These are phyloP conservation scores for Yarrowia sp. DNA, from an alignment of 805 yeast genomes.

Conservation along the genomic window DNA sequence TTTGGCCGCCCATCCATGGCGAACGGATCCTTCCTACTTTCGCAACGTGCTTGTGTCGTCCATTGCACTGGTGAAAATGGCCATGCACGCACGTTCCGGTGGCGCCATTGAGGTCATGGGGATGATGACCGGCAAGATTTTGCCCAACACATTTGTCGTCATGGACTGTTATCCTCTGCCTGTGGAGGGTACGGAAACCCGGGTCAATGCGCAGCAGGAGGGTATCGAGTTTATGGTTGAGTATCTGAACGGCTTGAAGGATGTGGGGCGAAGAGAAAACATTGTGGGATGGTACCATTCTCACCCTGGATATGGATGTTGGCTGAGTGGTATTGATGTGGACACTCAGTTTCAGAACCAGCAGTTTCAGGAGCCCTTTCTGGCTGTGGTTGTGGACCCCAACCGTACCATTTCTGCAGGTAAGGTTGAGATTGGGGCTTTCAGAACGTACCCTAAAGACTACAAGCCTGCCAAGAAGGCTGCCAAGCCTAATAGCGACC, in stretches of 20 bases:
- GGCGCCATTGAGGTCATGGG: conserved; percentile 95
- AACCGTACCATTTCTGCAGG: conserved; percentile 60
- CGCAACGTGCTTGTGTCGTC: conserved; percentile 64
- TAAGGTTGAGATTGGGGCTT: conserved; percentile 81
- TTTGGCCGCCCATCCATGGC: conserved; percentile 40
- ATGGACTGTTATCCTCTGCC: conserved; percentile 85
- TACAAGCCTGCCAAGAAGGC: conserved; percentile 30
- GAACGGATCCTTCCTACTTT: conserved; percentile 57
- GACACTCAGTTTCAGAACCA: conserved; percentile 85
- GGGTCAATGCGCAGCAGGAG: conserved; percentile 92
- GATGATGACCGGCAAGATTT: conserved; percentile 77
- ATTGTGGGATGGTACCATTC: conserved; percentile 97
- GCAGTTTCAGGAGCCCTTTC: conserved; percentile 84
- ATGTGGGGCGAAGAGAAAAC: conserved; percentile 55
- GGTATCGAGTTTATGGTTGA: conserved; percentile 94
- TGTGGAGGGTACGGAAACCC: conserved; percentile 92
- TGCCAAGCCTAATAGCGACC: conserved; percentile 29
- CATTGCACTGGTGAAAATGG: conserved; percentile 70
- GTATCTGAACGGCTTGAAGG: conserved; percentile 58
- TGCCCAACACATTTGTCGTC: conserved; percentile 49
- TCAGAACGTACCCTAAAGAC: conserved; percentile 61
- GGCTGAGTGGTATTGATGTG: conserved; percentile 92
- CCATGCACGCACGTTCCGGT: conserved; percentile 75
- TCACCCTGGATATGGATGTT: conserved; percentile 97
- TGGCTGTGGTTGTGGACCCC: conserved; percentile 88